Conservation (phyloP, 306 rosid species). For the Casuarina equisetifolia region DNA sequence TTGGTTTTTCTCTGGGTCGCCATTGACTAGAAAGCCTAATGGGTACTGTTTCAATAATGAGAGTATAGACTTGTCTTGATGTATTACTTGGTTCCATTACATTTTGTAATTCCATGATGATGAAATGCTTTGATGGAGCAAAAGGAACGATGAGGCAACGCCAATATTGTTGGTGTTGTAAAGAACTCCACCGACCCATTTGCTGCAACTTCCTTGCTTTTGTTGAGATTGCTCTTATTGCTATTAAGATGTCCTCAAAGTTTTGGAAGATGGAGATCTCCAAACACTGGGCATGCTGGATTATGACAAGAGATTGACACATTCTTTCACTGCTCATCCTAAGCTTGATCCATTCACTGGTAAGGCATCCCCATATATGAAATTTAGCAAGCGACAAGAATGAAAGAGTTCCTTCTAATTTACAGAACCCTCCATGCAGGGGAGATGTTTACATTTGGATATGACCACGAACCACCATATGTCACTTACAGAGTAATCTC, state of each 20-base stretch:
- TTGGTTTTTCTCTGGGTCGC: constrained; percentile 22
- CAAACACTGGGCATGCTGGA: constrained; percentile 90
- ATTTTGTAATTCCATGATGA: constrained; percentile 2
- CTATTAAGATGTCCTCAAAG: constrained; percentile 77
- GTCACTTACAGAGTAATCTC: constrained; percentile 91
- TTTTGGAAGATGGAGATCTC: constrained; percentile 94
- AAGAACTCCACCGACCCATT: neutral
- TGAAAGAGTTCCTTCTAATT: constrained; percentile 21
- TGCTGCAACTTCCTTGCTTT: constrained; percentile 26
- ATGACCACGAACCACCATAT: constrained; percentile 78
- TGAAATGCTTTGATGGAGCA: constrained; percentile 14
- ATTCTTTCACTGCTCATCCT: constrained; percentile 96
- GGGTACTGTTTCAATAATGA: neutral
- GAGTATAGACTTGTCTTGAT: neutral
- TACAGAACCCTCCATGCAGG: constrained; percentile 54
- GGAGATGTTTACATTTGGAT: constrained; percentile 97
- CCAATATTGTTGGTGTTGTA: neutral
- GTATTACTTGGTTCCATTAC: constrained; percentile 1
- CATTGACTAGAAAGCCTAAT: constrained; percentile 1
- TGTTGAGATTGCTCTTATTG: constrained; percentile 24
- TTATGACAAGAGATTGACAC: constrained; percentile 90
- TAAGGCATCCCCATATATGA: constrained; percentile 32
- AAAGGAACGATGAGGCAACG: constrained; percentile 5
- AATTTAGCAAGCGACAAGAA: constrained; percentile 19
- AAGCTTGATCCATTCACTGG: constrained; percentile 95